phyloP scores from a whole-genome alignment of 2,329 filamentous ascomycete species.

The Alternaria dauci region DNA sequence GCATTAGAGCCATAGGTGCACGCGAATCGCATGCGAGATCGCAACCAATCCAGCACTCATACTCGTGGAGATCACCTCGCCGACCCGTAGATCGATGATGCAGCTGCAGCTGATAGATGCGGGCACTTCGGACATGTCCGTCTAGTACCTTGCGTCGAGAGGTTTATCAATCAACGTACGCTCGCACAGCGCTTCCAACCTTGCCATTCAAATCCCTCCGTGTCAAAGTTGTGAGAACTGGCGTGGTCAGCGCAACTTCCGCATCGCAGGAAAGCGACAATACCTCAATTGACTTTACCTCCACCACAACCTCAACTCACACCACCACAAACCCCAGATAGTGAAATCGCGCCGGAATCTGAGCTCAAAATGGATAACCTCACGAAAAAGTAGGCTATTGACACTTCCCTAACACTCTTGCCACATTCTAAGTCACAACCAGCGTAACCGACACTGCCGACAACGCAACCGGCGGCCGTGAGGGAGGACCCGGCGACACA shows the following conservation, averaged over 20 bases:
- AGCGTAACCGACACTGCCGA: conserved; percentile 10
- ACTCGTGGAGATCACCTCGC: conserved; percentile 10
- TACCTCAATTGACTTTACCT: conserved; percentile 6
- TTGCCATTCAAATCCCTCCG: not conserved
- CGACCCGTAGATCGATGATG: conserved; percentile 23
- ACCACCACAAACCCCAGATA: conserved; percentile 3
- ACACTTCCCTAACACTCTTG: not conserved
- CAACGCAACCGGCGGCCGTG: conserved; percentile 19
- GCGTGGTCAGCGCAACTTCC: conserved; percentile 17
- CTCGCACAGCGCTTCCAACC: not conserved
- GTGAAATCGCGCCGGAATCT: not conserved
- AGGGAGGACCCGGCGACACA: conserved; percentile 16
- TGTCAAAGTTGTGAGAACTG: conserved; percentile 13
- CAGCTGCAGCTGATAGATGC: conserved; percentile 7
- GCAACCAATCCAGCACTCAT: not conserved
- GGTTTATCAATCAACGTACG: conserved; percentile 9
- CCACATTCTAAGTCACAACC: not conserved
- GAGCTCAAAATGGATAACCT: not conserved
- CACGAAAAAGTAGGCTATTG: not conserved
- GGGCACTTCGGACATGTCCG: conserved; percentile 1
- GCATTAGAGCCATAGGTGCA: conserved; percentile 11
- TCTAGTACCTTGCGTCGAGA: not conserved
- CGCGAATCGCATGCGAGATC: conserved; percentile 13
- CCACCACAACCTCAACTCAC: conserved; percentile 8
- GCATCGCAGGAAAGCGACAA: conserved; percentile 19